Conservation (phyloP, 257 asterid genomes). For the Solanum appendiculatum region DNA sequence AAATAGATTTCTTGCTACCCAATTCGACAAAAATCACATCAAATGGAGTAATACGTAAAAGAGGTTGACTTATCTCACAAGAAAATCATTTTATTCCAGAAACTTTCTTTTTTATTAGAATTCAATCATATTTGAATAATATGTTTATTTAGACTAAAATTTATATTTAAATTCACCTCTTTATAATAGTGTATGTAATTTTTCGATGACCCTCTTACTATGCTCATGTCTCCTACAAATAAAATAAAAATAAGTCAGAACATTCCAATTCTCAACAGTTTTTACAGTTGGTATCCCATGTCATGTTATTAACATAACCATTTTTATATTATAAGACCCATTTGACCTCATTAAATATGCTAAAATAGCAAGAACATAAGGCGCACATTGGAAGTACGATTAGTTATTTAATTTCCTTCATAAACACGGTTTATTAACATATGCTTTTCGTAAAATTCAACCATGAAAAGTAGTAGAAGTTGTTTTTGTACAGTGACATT, state of each 20-base stretch:
- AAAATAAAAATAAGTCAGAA: neutral
- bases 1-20: neutral
- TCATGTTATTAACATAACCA: neutral
- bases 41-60: neutral
- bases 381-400: neutral
- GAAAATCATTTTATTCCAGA: too few species aligned
- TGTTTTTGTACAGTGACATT: neutral
- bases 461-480: neutral
- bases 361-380: neutral
- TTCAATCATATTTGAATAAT: too few species aligned
- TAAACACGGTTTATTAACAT: neutral
- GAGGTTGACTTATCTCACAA: too few species aligned
- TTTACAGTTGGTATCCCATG: neutral
- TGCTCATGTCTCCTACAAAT: neutral
- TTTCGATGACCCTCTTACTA: too few species aligned
- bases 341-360: neutral
- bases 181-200: too few species aligned
- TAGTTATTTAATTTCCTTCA: neutral
- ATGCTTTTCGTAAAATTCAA: neutral
- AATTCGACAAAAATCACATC: neutral
- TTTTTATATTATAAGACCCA: neutral
- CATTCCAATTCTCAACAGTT: neutral
- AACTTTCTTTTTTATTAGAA: too few species aligned
- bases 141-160: too few species aligned
- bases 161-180: neutral